Base-by-base conservation (phyloP, 2,329 filamentous ascomycete species). In the Ophiostoma himal-ulmi region DNA sequence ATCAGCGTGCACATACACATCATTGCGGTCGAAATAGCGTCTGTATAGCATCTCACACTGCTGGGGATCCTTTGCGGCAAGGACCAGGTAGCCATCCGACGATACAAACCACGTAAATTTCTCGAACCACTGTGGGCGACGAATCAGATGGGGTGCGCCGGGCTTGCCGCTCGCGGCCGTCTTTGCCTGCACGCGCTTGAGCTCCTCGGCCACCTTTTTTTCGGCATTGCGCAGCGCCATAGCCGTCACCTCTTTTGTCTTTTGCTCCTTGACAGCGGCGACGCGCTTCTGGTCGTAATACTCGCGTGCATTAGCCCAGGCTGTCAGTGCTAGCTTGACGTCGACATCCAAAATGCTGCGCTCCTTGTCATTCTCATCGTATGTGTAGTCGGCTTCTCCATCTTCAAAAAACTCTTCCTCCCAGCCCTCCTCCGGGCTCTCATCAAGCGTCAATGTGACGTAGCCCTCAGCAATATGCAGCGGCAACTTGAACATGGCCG, bases 21-120 rank as follows among this genome's bases (percentile, higher is more conserved):
- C 95, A 5, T 94, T 95, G 76, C 93, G 96, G 73, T 89, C 90
- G 64, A 99, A 81, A 76, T 98, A 90, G 34, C 88, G 88, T 73
- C 89, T 89, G 81, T 98, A 99, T n/a, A 99, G 83, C 57, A 94
- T 89, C 78, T 99, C 95, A 76, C 91, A 93, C 78, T 99, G 95
- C 75, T 92, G 90, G 1, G 89, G 86, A 81, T 99, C 95, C 73
- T 92, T 93, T 20, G 93, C 94, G 64, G 89, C 94, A 20, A 99
- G 85, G 0, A 98, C 91, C 6, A 99, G 85, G 78, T 98, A 97
- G 5, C 94, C 94, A 77, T 99, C 95, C 0, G 93, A 96, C 0
- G 94, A 97, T 75, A 98, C 87, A 80, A 99, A 99, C 85, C 93
- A 98, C 37, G 89, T 83, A 76, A 97, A 99, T 79, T 99, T 99